These are phyloP conservation scores for Rubia peregrina DNA, from an alignment of 305 asterid species.

Conservation along the genomic window DNA sequence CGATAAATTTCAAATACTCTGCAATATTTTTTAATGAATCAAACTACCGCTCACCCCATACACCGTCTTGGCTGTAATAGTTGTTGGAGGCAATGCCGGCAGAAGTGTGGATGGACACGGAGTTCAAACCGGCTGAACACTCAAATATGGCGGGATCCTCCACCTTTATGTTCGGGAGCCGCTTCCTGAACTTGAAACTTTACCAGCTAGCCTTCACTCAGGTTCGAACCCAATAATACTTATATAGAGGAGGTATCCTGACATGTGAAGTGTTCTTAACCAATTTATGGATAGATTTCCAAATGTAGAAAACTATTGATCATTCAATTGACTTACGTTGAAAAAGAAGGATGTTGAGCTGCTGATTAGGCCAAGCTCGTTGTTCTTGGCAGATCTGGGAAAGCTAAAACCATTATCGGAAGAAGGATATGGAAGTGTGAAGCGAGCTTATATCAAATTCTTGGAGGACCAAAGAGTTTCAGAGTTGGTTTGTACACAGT, in stretches of 20 bases:
- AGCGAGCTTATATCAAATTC: conserved; percentile 29
- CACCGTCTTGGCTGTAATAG: background rate
- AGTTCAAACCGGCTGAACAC: background rate
- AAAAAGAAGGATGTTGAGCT: conserved; percentile 30
- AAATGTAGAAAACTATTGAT: too few relatives aligned
- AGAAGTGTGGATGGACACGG: conserved; percentile 15
- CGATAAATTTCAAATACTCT: too few relatives aligned
- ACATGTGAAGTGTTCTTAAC: too few relatives aligned
- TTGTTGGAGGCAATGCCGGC: conserved; percentile 2
- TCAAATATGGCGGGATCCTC: background rate
- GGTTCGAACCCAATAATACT: too few relatives aligned
- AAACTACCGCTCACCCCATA: background rate
- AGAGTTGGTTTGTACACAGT: conserved; percentile 34
- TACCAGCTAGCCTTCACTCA: background rate
- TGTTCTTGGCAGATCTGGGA: conserved; percentile 31
- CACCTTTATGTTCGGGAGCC: conserved; percentile 10
- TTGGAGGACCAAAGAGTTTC: conserved; percentile 34
- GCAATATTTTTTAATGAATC: too few relatives aligned
- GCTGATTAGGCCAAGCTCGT: conserved; percentile 36
- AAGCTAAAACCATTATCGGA: conserved; percentile 28
- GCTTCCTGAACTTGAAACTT: conserved; percentile 2
- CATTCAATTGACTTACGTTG: too few relatives aligned
- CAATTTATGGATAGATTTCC: too few relatives aligned
- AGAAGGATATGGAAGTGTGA: too few relatives aligned
- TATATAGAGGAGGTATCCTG: too few relatives aligned